Conservation (phyloP, 1,284 basidiomycete genomes). For the Tilletia indica region DNA sequence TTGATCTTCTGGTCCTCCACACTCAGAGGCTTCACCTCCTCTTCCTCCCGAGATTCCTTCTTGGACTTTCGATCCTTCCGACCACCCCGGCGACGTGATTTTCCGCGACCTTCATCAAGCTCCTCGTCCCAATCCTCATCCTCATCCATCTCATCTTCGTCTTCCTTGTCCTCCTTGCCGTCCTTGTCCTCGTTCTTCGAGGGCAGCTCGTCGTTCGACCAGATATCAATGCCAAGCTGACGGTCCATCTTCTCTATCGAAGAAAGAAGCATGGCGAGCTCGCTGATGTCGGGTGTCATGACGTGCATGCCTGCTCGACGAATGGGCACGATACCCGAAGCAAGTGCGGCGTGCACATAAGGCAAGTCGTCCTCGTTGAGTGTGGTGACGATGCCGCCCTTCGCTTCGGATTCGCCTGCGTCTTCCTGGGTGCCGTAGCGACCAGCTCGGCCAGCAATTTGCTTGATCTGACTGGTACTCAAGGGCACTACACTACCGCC, state of each 20-base stretch:
- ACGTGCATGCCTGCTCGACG: conserved; percentile 58
- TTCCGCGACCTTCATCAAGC: background rate
- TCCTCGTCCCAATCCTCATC: background rate
- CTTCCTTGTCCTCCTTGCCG: background rate
- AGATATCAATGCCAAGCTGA: background rate
- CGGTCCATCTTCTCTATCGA: background rate
- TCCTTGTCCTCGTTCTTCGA: background rate
- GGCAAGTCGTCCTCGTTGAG: conserved; percentile 69
- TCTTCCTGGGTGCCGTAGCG: conserved; percentile 72
- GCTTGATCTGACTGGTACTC: conserved; percentile 81
- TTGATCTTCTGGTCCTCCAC: background rate
- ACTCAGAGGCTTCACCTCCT: background rate
- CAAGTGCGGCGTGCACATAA: conserved; percentile 62
- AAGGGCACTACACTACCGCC: conserved; percentile 64
- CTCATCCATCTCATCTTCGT: background rate
- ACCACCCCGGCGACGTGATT: background rate
- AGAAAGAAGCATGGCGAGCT: background rate
- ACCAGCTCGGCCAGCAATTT: conserved; percentile 93
- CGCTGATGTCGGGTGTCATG: background rate
- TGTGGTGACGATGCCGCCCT: conserved; percentile 63
- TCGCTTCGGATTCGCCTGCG: conserved; percentile 13
- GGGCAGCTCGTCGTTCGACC: background rate
- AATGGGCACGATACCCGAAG: conserved; percentile 59
- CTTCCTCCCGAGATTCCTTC: background rate
- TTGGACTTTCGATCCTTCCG: background rate